phyloP scores from a whole-genome alignment of 768 basidiomycete genomes.

The Collybiopsis luxurians region DNA sequence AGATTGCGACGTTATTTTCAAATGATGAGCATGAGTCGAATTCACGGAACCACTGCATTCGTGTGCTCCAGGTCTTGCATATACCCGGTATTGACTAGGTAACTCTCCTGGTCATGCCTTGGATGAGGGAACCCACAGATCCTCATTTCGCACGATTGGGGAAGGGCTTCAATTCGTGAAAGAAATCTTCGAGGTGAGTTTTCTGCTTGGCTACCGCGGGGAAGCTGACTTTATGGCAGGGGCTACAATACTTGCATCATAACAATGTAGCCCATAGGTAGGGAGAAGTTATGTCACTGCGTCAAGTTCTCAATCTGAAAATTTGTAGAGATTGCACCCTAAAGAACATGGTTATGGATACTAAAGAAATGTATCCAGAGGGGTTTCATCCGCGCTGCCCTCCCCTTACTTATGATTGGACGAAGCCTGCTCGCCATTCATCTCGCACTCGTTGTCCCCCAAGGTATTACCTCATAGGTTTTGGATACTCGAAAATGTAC shows the following conservation, averaged over 20 bases:
- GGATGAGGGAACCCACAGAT: conserved; percentile 13
- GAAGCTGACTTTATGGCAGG: conserved; percentile 13
- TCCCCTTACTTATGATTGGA: neutral
- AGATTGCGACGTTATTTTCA: conserved; percentile 17
- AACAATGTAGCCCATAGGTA: conserved; percentile 23
- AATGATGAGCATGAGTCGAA: conserved; percentile 13
- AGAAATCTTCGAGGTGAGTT: conserved; percentile 27
- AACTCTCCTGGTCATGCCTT: conserved; percentile 26
- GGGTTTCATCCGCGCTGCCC: neutral
- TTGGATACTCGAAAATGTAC: conserved; percentile 30
- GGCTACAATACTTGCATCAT: conserved; percentile 29
- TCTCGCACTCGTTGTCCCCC: conserved; percentile 24
- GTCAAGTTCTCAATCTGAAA: neutral
- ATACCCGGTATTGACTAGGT: conserved; percentile 13
- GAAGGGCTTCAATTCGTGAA: conserved; percentile 26
- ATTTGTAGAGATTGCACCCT: neutral
- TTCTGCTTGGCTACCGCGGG: neutral
- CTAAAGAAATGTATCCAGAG: neutral
- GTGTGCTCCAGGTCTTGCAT: conserved; percentile 20
- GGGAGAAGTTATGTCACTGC: no score
- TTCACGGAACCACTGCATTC: conserved; percentile 26
- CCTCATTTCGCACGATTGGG: conserved; percentile 26
- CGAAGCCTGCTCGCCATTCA: conserved; percentile 15
- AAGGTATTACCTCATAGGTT: conserved; percentile 38
- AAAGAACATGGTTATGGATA: conserved; percentile 1